Evolutionary conservation across 1,284 basidiomycete species (phyloP), one percentile per base, ranked within the genome.

Genomic region (Serendipita sp.): DNA sequence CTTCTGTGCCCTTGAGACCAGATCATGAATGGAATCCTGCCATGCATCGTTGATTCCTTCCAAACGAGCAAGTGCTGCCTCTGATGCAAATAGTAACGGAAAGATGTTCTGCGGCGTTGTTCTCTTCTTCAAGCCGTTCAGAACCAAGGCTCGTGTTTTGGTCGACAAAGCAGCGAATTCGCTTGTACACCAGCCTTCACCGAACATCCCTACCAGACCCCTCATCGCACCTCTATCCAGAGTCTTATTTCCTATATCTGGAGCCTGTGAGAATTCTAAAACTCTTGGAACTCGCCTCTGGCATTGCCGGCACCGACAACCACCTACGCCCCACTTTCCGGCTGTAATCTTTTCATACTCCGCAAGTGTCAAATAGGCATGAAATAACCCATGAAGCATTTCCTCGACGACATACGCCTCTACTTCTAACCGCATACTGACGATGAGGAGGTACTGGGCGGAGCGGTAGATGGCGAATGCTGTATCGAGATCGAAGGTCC

Each of bases 401-500:
- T 92, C 89, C 68, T 87, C 81, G 15, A 90, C 82, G 67, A 92
- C 82, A 63, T 88, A 82, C 0, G 90, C 84, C 69, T 92, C 88
- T 38, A 89, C 78, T 71, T 96, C 92, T 64, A 81, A 78, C 64
- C 85, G 81, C 3, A 97, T 81, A 0, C 83, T 74, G n/a, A 84
- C 76, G 45, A 98, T 77, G 60, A 82, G 79, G 45, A 98, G 85
- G 72, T 94, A 97, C 17, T 80, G 77, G 2, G 93, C 87, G 0
- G 91, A 85, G 34, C 86, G 83, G 74, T 93, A 84, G 68, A 98
- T 91, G 65, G 89, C 83, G 71, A 98, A 92, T 0, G 91, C 90
- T 13, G 93, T 98, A 55, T 86, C 80, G 65, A 98, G 83, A 75
- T 98, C 93, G 72, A 93, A 96, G 0, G 89, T 87, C 17, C 95